Evolutionary conservation across 768 basidiomycete species (phyloP).

Genomic region (Tylopilus vinaceipallidus): DNA sequence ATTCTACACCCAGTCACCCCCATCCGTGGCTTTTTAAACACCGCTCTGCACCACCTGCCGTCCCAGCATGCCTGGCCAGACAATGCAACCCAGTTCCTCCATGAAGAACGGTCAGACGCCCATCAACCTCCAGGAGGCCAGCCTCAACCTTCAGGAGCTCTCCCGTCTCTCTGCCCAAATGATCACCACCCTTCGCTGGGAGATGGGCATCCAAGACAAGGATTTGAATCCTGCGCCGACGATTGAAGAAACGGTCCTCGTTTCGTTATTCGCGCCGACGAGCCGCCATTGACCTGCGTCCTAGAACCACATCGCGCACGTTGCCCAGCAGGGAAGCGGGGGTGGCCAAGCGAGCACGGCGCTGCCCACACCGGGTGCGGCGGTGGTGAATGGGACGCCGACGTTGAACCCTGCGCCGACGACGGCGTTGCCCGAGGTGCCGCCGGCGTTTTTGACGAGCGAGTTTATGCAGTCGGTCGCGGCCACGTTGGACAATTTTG

Average conservation of each 20-base stretch:
- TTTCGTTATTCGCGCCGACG: neutral
- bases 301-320: slow-evolving; percentile 37
- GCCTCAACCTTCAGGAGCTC: slow-evolving; percentile 42
- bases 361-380: slow-evolving; percentile 38
- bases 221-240: slow-evolving; percentile 41
- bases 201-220: slow-evolving; percentile 46
- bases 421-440: slow-evolving; percentile 28
- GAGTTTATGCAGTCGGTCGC: slow-evolving; percentile 49
- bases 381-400: slow-evolving; percentile 32
- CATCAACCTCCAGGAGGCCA: slow-evolving; percentile 19
- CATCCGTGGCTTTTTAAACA: no score
- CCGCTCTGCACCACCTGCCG: slow-evolving; percentile 54
- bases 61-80: slow-evolving; percentile 50
- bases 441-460: slow-evolving; percentile 16
- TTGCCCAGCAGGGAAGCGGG: slow-evolving; percentile 24
- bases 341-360: slow-evolving; percentile 31
- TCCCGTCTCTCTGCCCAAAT: slow-evolving; percentile 34
- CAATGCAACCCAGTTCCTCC: slow-evolving; percentile 59
- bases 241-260: slow-evolving; percentile 57
- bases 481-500: slow-evolving; percentile 40
- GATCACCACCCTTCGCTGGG: slow-evolving; percentile 39
- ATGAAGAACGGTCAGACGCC: slow-evolving; percentile 48
- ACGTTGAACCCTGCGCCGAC: slow-evolving; percentile 29
- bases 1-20: no score
- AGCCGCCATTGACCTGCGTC: slow-evolving; percentile 17